Base-by-base conservation (phyloP, 108 stramenopile genomes). In the Cyclotella sp. region DNA sequence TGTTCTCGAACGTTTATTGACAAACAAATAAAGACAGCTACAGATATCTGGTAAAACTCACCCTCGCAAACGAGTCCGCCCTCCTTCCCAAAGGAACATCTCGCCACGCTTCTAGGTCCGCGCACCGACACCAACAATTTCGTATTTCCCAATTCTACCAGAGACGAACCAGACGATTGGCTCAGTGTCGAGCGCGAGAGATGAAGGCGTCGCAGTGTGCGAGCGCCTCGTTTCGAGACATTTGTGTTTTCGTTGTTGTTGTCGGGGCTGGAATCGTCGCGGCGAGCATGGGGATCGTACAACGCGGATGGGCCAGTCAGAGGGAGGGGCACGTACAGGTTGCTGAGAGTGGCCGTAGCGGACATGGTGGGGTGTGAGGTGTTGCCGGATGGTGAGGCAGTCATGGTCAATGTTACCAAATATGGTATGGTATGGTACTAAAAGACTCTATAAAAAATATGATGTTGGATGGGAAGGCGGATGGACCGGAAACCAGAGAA, bases 61-160 rank as follows among this genome's bases (percentile, higher is more conserved):
- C 66, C 77, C 24, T 81, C 65, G 68, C 72, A 75, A 53, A 47
- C 69, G 53, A 77, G 55, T 2, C 75, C 58, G 24, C 68, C 71
- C 0, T 53, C 67, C 19, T 57, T 75, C 59, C 61, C 51, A 71
- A 70, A 29, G 45, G 46, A 80, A 57, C 52, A 77, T 53, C 63
- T 64, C 59, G 42, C 78, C 14, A 63, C 53, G 52, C 76, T 70
- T 44, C 85, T 55, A 27, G 89, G 89, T 16, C 86, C 87, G 3
- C 76, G 72, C 18, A 92, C 91, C 27, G 80, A 76, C 40, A 84
- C 85, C 30, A 95, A 45, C 18, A 96, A 82, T 59, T 96, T 96
- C 21, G 95, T 93, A 63, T 91, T 91, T 14, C 95, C 95, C 70
- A 89, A 80, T 78, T 96, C 95, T 3, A 95, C 84, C 74, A 93